Percentiles rank a stretch among this genome's conserved stretches.
Evolutionary conservation across 2,329 filamentous ascomycete species (phyloP).

Genomic region (Venturia asperata): DNA sequence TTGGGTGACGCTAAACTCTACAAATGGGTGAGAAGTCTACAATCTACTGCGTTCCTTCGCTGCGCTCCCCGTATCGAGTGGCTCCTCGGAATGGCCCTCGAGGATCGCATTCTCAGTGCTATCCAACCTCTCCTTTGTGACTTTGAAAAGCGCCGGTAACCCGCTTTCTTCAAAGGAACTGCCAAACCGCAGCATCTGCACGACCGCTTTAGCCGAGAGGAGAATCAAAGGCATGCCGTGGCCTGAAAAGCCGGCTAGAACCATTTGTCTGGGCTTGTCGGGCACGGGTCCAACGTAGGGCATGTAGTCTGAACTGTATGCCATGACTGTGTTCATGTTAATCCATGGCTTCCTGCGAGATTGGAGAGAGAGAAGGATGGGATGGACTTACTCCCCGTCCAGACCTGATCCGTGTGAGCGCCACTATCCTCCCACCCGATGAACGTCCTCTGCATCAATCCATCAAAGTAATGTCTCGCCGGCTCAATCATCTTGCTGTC

Average conservation of each 20-base stretch:
- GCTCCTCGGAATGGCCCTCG: background rate
- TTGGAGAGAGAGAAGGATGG: background rate
- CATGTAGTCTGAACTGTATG: slow-evolving; percentile 58
- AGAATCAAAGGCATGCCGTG: slow-evolving; percentile 73
- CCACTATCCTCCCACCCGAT: slow-evolving; percentile 41
- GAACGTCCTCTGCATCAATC: slow-evolving; percentile 40
- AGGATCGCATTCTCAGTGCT: slow-evolving; percentile 1
- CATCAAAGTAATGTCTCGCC: slow-evolving; percentile 50
- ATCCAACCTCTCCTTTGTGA: background rate
- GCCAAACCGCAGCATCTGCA: slow-evolving; percentile 49
- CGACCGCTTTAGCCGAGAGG: slow-evolving; percentile 57
- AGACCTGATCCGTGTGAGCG: slow-evolving; percentile 46
- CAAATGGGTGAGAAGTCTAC: background rate
- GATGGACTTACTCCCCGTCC: slow-evolving; percentile 73
- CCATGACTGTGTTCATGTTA: slow-evolving; percentile 52
- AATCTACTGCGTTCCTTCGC: too few relatives aligned
- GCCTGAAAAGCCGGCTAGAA: slow-evolving; percentile 59
- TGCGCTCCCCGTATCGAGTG: background rate
- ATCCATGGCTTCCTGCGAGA: background rate
- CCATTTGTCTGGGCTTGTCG: slow-evolving; percentile 51
- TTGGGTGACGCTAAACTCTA: too few relatives aligned
- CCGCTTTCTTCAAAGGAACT: slow-evolving; percentile 19
- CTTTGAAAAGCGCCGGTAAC: background rate
- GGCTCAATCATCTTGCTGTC: slow-evolving; percentile 52
- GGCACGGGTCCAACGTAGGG: slow-evolving; percentile 69